Percentiles rank a stretch among this genome's conserved stretches.
phyloP scores from a whole-genome alignment of 2,329 filamentous ascomycete species.

The Scedosporium dehoogii region DNA sequence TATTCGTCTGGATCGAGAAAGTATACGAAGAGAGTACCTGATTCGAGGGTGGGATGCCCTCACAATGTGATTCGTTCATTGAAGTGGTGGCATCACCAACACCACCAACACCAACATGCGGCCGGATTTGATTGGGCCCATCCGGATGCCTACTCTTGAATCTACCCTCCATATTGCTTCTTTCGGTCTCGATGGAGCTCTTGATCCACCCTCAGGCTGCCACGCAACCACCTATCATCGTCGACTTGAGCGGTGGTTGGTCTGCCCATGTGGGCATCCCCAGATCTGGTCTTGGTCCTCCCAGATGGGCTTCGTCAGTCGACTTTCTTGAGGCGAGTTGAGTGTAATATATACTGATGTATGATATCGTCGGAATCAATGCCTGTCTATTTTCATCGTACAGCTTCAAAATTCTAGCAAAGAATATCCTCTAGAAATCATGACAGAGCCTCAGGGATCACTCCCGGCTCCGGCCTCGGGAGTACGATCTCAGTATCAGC shows the following conservation, averaged over 20 bases:
- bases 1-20: no score
- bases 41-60: neutral
- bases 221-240: neutral
- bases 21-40: neutral
- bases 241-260: neutral
- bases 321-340: no score
- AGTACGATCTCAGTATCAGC: neutral
- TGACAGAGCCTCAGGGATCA: no score
- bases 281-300: neutral
- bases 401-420: no score
- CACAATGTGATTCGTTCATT: neutral
- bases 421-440: no score
- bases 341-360: no score
- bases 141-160: neutral
- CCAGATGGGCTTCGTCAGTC: neutral
- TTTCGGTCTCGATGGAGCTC: neutral
- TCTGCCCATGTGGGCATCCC: neutral
- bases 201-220: neutral
- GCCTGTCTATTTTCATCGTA: no score
- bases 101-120: neutral
- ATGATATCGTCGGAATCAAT: no score
- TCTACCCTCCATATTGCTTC: neutral
- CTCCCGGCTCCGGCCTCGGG: neutral
- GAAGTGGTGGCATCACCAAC: slow-evolving; percentile 1
- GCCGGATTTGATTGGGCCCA: neutral